Base-by-base conservation (phyloP, 208 protist genomes). In the Leishmania arabica region DNA sequence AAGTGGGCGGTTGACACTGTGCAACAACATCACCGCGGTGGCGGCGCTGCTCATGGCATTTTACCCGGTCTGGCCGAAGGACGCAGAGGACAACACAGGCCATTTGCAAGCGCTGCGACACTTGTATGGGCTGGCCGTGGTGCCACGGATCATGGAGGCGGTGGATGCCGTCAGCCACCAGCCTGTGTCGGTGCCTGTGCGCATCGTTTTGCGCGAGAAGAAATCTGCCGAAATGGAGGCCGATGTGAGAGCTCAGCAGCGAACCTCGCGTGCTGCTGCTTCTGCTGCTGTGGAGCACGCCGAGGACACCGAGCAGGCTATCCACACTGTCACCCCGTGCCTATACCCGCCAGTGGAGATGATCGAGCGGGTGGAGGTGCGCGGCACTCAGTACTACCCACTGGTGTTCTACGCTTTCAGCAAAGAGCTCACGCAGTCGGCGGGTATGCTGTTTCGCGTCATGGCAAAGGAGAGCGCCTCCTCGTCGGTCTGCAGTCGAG, bases 81-180 rank as follows among this genome's bases (percentile, higher is more conserved):
- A 85, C 19, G 58, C 92, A 27, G 86, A 90, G 34, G 98, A 99
- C 86, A 99, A 99, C 82, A 84, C 89, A 34, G 94, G 97, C 53
- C 95, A 98, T 84, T 79, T 96, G 70, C 96, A 98, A 82, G 90
- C 88, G 53, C 86, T 99, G 3, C 87, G 99, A 8, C 99, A 99
- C 75, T 80, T 99, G 0, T 99, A 99, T 84, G 97, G 91, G n/a
- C 78, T 99, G 13, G 98, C 98, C 0, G 90, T 97, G 19, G 96
- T 99, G 62, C 94, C 95, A 4, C 89, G 98, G 9, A 90, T 98
- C 47, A 83, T 99, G 74, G 90, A 99, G 80, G 94, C 97, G 45
- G 72, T 93, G 3, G 98, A 99, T 82, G 95, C 98, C 2, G 91
- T 98, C 75, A 99, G 92, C 2, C 88, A 91, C 11, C 81, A 85